Conservation (phyloP, 495 filamentous ascomycete species). For the Neurospora hispaniola region DNA sequence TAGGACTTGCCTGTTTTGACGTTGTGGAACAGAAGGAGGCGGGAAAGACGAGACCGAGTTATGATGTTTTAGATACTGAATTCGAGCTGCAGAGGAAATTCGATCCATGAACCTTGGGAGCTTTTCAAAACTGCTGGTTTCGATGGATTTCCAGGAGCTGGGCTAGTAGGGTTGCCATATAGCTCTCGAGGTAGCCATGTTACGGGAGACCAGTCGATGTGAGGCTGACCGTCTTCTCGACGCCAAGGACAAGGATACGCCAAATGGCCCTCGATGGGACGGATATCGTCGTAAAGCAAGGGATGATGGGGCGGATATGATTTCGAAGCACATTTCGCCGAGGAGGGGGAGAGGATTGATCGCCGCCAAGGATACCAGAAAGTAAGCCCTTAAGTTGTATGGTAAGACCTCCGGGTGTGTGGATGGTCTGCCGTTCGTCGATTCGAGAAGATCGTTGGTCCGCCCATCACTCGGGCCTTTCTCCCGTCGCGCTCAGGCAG, state of each 20-base stretch:
- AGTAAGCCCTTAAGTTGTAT: not conserved
- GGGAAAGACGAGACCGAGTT: not conserved
- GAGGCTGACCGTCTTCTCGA: not conserved
- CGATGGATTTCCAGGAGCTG: not conserved
- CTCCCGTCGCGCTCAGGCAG: not conserved
- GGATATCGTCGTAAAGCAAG: not conserved
- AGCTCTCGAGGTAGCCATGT: not conserved
- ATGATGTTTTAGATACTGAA: not conserved
- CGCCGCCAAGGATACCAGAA: not conserved
- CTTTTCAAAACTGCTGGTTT: not conserved
- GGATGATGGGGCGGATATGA: not conserved
- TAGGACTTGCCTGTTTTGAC: not conserved
- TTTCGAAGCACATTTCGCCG: not conserved
- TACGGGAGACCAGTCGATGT: not conserved
- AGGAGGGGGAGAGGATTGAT: not conserved
- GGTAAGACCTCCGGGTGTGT: not conserved
- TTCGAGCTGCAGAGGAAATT: not conserved
- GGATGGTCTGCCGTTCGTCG: not conserved
- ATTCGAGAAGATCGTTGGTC: not conserved
- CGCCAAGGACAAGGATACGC: not conserved
- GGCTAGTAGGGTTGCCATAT: not conserved
- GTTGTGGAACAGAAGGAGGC: not conserved
- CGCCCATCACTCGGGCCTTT: not conserved
- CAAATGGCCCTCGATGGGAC: not conserved
- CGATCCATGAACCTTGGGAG: not conserved